Percentiles rank a stretch among this genome's conserved stretches.
Evolutionary conservation across 176 grass and related monocot genomes (phyloP).

Genomic region (Secale cereale): DNA sequence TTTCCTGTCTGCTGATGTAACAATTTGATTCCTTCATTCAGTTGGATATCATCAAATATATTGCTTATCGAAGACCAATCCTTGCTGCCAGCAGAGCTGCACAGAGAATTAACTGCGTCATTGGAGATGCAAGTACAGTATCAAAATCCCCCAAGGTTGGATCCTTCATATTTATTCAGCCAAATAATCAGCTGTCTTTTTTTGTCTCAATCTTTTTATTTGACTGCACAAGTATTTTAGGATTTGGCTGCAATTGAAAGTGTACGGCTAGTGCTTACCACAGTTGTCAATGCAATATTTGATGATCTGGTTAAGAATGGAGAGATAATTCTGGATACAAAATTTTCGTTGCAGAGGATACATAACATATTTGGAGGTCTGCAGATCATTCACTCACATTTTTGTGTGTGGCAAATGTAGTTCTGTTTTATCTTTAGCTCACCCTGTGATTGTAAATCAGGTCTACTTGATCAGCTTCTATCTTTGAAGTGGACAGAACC

Average conservation of each 20-base stretch:
- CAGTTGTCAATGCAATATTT: constrained; percentile 67
- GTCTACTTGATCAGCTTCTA: constrained; percentile 76
- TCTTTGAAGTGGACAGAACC: constrained; percentile 78
- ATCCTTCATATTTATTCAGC: neutral
- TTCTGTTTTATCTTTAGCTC: too few relatives aligned
- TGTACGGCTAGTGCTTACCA: constrained; percentile 65
- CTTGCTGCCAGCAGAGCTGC: constrained; percentile 59
- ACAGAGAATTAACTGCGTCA: constrained; percentile 61
- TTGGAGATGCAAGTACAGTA: constrained; percentile 46
- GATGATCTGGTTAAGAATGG: constrained; percentile 36
- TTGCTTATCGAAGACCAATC: constrained; percentile 72
- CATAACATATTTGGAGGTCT: too few relatives aligned
- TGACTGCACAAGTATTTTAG: constrained; percentile 17
- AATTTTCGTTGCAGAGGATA: too few relatives aligned
- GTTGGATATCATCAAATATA: constrained; percentile 83
- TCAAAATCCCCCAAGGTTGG: constrained; percentile 59
- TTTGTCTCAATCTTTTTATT: too few relatives aligned
- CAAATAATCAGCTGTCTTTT: too few relatives aligned
- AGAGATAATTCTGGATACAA: too few relatives aligned
- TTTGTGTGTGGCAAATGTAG: too few relatives aligned
- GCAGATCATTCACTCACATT: too few relatives aligned
- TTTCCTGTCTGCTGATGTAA: neutral
- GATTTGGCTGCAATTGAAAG: constrained; percentile 74
- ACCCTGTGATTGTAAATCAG: constrained; percentile 44
- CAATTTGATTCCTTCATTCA: constrained; percentile 27